Conservation (phyloP, 176 grass and related monocot species). For the Oryza glaberrima region DNA sequence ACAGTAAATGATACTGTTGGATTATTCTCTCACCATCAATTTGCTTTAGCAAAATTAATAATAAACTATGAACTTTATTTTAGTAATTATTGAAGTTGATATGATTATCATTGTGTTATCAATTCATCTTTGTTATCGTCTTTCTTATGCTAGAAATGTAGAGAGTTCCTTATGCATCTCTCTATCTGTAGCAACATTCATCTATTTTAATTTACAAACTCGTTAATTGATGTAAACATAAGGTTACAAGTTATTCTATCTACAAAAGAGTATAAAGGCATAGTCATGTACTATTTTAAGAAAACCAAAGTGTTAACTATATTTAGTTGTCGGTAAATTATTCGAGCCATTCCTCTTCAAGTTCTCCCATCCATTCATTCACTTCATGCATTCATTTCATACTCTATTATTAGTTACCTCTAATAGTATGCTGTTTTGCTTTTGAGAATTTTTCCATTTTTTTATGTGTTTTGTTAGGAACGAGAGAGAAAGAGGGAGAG, state of each 20-base stretch:
- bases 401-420: conserved; percentile 18
- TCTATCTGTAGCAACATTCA: not conserved
- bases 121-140: not conserved
- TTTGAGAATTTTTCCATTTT: conserved; percentile 29
- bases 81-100: not conserved
- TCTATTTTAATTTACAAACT: not conserved
- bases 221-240: not conserved
- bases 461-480: conserved; percentile 8
- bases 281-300: conserved; percentile 38
- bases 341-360: conserved; percentile 10
- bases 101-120: not conserved
- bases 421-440: conserved; percentile 40
- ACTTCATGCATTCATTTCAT: not conserved
- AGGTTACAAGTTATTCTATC: conserved; percentile 1
- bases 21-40: not conserved
- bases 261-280: conserved; percentile 13
- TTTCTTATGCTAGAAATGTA: not conserved
- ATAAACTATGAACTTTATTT: not conserved
- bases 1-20: conserved; percentile 10
- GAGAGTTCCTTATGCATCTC: not conserved
- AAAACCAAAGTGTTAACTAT: conserved; percentile 32
- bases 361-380: conserved; percentile 3
- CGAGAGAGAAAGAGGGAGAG: not conserved
- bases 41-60: not conserved
- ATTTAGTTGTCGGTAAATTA: conserved; percentile 40